Evolutionary conservation across 164 flowering plant genomes (phyloP).

Genomic region (Sextonia rubra): DNA sequence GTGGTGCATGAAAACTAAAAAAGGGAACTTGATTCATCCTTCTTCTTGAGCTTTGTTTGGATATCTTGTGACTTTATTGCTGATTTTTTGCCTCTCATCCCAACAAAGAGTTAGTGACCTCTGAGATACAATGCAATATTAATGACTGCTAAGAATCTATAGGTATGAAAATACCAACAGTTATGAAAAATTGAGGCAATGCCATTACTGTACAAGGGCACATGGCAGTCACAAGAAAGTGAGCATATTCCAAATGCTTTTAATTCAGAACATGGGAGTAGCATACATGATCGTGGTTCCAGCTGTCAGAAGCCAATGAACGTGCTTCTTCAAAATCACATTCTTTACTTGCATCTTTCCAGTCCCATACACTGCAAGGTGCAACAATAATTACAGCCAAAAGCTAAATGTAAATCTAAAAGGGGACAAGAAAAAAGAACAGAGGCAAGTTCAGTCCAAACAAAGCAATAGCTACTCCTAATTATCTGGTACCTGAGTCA

Average conservation of each 20-base stretch:
- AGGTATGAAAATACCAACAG: neutral
- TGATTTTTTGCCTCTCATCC: neutral
- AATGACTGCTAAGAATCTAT: neutral
- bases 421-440: neutral
- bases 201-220: neutral
- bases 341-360: slow-evolving; percentile 49
- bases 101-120: neutral
- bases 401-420: neutral
- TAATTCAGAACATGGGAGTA: neutral
- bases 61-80: too few relatives aligned
- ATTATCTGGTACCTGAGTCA: neutral
- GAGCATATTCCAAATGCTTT: neutral
- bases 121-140: neutral
- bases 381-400: slow-evolving; percentile 3
- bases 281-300: slow-evolving; percentile 66
- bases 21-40: too few relatives aligned
- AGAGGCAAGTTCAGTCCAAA: slow-evolving; percentile 3
- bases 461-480: neutral
- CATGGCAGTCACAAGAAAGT: neutral
- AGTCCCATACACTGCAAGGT: slow-evolving; percentile 73
- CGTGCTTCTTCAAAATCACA: slow-evolving; percentile 75
- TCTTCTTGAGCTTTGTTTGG: too few relatives aligned
- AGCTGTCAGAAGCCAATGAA: slow-evolving; percentile 65
- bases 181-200: neutral
- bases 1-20: too few relatives aligned